A percentile compares a stretch with the other conserved stretches of the same genome.
Evolutionary conservation across 495 filamentous ascomycete genomes (phyloP).

Genomic region (Chaetomium fimeti): DNA sequence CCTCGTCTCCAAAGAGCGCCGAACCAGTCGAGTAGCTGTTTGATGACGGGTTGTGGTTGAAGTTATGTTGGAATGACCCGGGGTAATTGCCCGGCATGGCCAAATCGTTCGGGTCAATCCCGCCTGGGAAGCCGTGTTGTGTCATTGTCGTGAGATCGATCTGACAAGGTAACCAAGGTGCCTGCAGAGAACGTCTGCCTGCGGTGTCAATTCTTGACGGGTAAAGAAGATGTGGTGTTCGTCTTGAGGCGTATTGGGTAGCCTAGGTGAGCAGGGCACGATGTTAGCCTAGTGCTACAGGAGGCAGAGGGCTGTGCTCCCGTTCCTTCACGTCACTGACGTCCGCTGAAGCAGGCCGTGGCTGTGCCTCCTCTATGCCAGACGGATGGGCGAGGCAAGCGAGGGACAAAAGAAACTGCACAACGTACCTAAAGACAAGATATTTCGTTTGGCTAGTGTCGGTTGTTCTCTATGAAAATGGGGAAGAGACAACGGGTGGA

Average conservation of each 20-base stretch:
- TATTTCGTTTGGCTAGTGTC: conserved; percentile 3
- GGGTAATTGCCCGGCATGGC: conserved; percentile 57
- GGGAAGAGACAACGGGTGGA: background rate
- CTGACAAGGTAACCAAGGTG: too few species aligned
- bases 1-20: conserved; percentile 61
- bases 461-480: conserved; percentile 14
- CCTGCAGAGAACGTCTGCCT: background rate
- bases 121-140: conserved; percentile 64
- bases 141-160: conserved; percentile 35
- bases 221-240: background rate
- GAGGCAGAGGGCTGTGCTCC: background rate
- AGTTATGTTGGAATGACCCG: conserved; percentile 43
- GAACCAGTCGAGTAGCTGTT: conserved; percentile 46
- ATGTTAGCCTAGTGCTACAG: conserved; percentile 13
- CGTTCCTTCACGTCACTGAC: background rate
- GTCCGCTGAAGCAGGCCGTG: conserved; percentile 6
- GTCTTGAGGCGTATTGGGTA: background rate
- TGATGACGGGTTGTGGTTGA: conserved; percentile 39
- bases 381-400: background rate
- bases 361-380: background rate
- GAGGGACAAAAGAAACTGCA: too few species aligned
- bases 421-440: conserved; percentile 11
- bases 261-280: background rate
- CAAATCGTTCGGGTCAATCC: conserved; percentile 84
- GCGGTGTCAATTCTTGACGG: background rate